Percentiles rank a stretch among this genome's conserved stretches.
Evolutionary conservation across 2,329 filamentous ascomycete genomes (phyloP).

Genomic region (Gaeumannomyces tritici): DNA sequence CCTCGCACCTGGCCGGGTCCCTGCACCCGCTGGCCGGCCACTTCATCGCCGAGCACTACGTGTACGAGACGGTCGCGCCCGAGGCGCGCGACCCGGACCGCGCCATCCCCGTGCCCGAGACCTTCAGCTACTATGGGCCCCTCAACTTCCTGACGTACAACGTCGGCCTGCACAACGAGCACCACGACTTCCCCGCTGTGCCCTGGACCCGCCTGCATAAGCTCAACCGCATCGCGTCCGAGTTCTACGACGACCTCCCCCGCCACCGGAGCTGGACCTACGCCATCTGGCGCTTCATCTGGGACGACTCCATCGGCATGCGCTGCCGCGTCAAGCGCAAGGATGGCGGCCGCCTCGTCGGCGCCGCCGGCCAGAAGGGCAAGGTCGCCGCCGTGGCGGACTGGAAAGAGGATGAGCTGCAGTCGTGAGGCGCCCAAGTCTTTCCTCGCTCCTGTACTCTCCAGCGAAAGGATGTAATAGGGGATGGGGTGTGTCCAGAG

Average conservation of each 20-base stretch:
- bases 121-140: constrained; percentile 91
- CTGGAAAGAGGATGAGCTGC: constrained; percentile 62
- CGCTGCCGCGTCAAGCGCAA: constrained; percentile 90
- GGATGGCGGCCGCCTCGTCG: constrained; percentile 58
- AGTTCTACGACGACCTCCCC: constrained; percentile 87
- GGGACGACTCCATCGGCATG: constrained; percentile 80
- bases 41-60: constrained; percentile 97
- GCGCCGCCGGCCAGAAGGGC: constrained; percentile 25
- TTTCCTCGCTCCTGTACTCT: background rate
- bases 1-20: constrained; percentile 86
- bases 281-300: constrained; percentile 92
- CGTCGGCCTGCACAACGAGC: constrained; percentile 95
- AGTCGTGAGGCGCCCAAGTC: no score
- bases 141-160: constrained; percentile 94
- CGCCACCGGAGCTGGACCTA: constrained; percentile 83
- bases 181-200: constrained; percentile 95
- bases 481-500: background rate
- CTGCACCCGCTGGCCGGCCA: constrained; percentile 92
- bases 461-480: no score
- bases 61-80: constrained; percentile 56
- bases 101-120: constrained; percentile 70
- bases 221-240: constrained; percentile 69
- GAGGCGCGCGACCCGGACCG: constrained; percentile 48
- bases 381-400: constrained; percentile 29
- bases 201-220: constrained; percentile 82